Base-by-base conservation (phyloP, 148 eudicot species). In the Selenicereus undatus region DNA sequence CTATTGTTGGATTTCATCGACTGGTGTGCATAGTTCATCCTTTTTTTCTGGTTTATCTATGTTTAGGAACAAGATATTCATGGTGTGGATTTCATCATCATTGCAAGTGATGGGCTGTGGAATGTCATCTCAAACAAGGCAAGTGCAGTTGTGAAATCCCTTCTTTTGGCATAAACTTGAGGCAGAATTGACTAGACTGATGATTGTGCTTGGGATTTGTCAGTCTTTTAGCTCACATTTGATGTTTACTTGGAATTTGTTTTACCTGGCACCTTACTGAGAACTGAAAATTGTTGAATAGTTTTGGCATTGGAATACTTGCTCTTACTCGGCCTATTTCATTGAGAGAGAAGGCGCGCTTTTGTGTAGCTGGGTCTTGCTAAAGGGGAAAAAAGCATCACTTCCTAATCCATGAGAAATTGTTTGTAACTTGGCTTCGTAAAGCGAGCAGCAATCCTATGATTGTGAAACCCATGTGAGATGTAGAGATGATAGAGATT, bases 51-150 rank as follows among this genome's bases (percentile, higher is more conserved):
- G 17, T 48, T 22, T 42, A 48, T 45, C 9, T 73, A 20, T 78
- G 26, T 54, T 45, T 54, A 93, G 95, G 97, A 93, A 83, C 92
- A 93, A 91, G 91, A 85, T 77, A 89, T 92, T 71, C 88, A 87
- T 80, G 93, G 86, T 27, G 83, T 91, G n/a, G 96, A 94, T 66
- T 91, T 94, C 80, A 83, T 94, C 72, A 91, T 94, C n/a, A 84
- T 94, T 79, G 98, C 96, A 72, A 94, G 98, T 79, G 96, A 92
- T 74, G 98, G 98, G 74, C 89, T 94, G 80, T 94, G 98, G 98
- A 90, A 92, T 83, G 96, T 91, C 73, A 69, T 94, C 42, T 86
- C 96, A 21, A 94, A 92, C 76, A 81, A 90, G 91, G 94, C 83
- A 80, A 80, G 85, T 80, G 45, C 52, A 50, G 62, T 74, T n/a